Conservation (phyloP, 208 protist genomes). For the Crithidia brevicula region DNA sequence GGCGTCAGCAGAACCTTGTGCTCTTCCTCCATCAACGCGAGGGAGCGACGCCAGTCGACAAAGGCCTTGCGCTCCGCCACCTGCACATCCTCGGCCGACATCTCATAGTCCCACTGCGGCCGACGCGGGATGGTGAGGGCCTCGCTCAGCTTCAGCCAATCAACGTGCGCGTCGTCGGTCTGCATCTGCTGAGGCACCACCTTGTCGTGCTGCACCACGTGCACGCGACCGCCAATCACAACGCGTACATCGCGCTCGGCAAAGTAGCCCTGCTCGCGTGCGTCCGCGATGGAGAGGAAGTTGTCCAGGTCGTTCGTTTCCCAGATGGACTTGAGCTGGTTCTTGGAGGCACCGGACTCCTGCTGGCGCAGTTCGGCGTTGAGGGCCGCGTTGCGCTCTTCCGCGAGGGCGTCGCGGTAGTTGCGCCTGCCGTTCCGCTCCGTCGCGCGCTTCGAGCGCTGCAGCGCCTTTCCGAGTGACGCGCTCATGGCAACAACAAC, state of each 20-base stretch:
- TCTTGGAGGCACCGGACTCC: constrained; percentile 25
- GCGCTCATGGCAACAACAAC: constrained; percentile 39
- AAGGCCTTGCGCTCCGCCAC: constrained; percentile 83
- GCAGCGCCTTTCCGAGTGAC: constrained; percentile 77
- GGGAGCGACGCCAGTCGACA: constrained; percentile 87
- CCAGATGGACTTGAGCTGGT: constrained; percentile 86
- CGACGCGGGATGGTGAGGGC: constrained; percentile 84
- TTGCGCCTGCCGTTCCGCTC: constrained; percentile 40
- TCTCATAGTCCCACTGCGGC: constrained; percentile 82
- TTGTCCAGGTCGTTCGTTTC: constrained; percentile 88
- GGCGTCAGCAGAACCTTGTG: constrained; percentile 96
- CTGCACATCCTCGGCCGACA: constrained; percentile 69
- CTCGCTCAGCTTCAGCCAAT: constrained; percentile 83
- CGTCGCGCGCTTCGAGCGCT: constrained; percentile 67
- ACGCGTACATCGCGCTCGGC: constrained; percentile 82
- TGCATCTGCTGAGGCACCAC: constrained; percentile 48
- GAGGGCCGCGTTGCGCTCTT: constrained; percentile 43
- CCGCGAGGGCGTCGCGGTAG: constrained; percentile 55
- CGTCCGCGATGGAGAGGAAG: constrained; percentile 88
- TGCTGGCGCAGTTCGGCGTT: constrained; percentile 53
- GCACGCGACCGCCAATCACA: constrained; percentile 80
- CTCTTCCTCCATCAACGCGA: constrained; percentile 94
- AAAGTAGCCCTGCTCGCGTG: constrained; percentile 84
- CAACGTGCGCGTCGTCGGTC: constrained; percentile 34
- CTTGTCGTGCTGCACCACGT: constrained; percentile 75